Evolutionary conservation across 768 basidiomycete species (phyloP).

Genomic region (Tricholomella constricta): DNA sequence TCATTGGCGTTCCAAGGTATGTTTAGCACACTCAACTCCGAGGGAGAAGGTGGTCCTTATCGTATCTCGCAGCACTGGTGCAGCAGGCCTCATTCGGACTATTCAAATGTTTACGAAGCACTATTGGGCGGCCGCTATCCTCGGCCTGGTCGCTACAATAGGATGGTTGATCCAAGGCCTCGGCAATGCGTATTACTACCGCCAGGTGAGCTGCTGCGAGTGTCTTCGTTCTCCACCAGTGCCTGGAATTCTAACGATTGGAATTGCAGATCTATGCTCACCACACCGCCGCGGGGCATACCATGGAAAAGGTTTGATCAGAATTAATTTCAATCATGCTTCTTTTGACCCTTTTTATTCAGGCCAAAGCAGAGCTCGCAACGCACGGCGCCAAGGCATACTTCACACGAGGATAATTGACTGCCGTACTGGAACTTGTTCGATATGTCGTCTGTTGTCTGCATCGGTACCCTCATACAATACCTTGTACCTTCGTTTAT

Average conservation of each 20-base stretch:
- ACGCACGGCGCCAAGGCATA: conserved; percentile 86
- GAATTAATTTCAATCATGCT: not conserved
- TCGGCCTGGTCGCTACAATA: conserved; percentile 77
- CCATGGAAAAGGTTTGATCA: conserved; percentile 73
- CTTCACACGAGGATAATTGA: conserved; percentile 73
- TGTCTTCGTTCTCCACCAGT: conserved; percentile 9
- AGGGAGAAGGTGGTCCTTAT: conserved; percentile 32
- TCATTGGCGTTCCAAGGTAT: conserved; percentile 89
- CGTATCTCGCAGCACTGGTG: conserved; percentile 69
- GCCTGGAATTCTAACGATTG: conserved; percentile 12
- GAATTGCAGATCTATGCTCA: conserved; percentile 68
- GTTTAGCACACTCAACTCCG: conserved; percentile 30
- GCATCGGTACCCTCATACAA: conserved; percentile 3
- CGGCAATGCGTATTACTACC: conserved; percentile 80
- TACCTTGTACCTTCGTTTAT: not conserved
- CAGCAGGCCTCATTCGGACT: conserved; percentile 93
- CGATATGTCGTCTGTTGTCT: conserved; percentile 13
- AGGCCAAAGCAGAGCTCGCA: conserved; percentile 86
- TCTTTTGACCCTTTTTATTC: conserved; percentile 12
- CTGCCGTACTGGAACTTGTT: not conserved
- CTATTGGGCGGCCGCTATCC: conserved; percentile 76
- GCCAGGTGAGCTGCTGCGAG: conserved; percentile 53
- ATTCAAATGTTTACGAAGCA: conserved; percentile 76
- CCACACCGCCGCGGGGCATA: conserved; percentile 82
- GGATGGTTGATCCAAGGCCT: conserved; percentile 89